A percentile compares a stretch with the other conserved stretches of the same genome.
phyloP scores from a whole-genome alignment of 2,329 filamentous ascomycete species.

The Stagonosporopsis vannaccii region DNA sequence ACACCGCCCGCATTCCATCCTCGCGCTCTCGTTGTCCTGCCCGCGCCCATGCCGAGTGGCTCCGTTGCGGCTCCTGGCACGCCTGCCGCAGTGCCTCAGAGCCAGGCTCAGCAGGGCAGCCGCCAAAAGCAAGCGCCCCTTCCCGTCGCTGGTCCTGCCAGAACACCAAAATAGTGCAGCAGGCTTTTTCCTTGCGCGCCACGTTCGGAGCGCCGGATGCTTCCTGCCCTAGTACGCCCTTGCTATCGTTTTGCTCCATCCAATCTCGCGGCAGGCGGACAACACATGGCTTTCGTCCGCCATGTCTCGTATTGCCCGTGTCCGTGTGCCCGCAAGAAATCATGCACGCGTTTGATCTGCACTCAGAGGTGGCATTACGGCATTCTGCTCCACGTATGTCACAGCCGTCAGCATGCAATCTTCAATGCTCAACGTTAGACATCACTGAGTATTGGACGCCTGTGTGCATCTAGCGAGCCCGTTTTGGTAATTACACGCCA shows the following conservation, averaged over 20 bases:
- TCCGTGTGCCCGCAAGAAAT: constrained; percentile 5
- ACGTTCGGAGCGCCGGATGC: constrained; percentile 18
- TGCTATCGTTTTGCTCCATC: constrained; percentile 15
- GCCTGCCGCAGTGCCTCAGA: neutral
- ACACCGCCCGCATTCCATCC: constrained; percentile 15
- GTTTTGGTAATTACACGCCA: neutral
- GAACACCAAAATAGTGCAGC: neutral
- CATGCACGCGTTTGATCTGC: constrained; percentile 15
- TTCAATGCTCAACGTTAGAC: no score
- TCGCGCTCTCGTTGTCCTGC: neutral
- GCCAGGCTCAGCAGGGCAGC: neutral
- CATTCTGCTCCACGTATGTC: no score
- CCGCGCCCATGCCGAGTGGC: constrained; percentile 8
- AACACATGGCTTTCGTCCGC: constrained; percentile 15
- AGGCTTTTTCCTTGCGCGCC: constrained; percentile 9
- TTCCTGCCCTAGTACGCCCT: constrained; percentile 15
- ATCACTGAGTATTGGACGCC: no score
- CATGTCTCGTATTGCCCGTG: constrained; percentile 7
- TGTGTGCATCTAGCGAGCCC: neutral
- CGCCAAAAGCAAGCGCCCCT: neutral
- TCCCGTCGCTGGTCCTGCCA: neutral
- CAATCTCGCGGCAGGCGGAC: constrained; percentile 16
- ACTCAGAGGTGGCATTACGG: neutral
- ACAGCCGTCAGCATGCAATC: neutral
- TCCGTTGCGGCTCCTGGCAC: constrained; percentile 3